Conservation (phyloP, 306 rosid species). For the Lathyrus aphaca region DNA sequence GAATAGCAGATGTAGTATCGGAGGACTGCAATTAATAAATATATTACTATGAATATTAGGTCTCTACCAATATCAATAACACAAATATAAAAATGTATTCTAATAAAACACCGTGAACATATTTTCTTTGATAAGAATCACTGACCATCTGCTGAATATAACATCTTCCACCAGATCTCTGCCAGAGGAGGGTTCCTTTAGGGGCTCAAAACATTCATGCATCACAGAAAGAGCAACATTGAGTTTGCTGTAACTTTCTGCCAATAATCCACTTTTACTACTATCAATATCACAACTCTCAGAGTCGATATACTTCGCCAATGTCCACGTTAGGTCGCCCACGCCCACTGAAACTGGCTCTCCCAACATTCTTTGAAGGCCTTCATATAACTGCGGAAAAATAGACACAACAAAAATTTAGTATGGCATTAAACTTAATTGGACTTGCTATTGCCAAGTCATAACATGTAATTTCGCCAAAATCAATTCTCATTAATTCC, state of each 20-base stretch:
- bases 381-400: constrained; percentile 58
- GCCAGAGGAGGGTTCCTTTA: constrained; percentile 58
- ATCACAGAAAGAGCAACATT: constrained; percentile 77
- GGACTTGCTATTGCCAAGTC: background rate
- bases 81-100: background rate
- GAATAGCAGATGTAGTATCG: too few relatives aligned
- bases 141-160: constrained; percentile 73
- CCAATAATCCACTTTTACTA: constrained; percentile 37
- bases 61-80: constrained; percentile 3
- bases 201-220: constrained; percentile 93
- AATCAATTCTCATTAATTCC: constrained; percentile 21
- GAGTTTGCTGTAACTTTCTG: constrained; percentile 68
- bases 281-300: constrained; percentile 35
- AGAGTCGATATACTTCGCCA: constrained; percentile 51
- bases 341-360: constrained; percentile 54
- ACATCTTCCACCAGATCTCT: constrained; percentile 75
- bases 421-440: constrained; percentile 12
- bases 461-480: constrained; percentile 8
- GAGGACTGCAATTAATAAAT: too few relatives aligned
- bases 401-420: constrained; percentile 26
- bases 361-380: constrained; percentile 60
- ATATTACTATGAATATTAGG: background rate
- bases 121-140: constrained; percentile 34
- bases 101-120: constrained; percentile 22
- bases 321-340: constrained; percentile 71